Evolutionary conservation across 2,329 filamentous ascomycete genomes (phyloP).

Genomic region (Eutypella sp.): DNA sequence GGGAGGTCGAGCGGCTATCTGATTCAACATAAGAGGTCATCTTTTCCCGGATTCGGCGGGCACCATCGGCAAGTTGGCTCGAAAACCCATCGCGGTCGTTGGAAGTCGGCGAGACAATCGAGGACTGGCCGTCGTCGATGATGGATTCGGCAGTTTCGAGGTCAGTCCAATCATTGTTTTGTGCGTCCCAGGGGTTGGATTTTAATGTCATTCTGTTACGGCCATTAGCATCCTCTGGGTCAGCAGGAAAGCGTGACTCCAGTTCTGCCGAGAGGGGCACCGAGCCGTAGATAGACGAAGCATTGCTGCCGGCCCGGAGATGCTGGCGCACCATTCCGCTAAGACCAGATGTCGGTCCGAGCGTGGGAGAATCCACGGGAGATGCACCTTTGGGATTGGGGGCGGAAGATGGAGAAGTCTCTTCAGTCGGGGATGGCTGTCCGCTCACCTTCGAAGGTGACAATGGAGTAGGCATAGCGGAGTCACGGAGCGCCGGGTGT

Average conservation of each 20-base stretch:
- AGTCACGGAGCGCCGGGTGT: conserved; percentile 49
- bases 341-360: conserved; percentile 63
- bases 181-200: conserved; percentile 41
- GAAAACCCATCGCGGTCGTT: conserved; percentile 61
- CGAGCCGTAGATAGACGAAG: conserved; percentile 70
- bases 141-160: conserved; percentile 24
- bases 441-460: conserved; percentile 24
- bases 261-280: conserved; percentile 34
- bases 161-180: conserved; percentile 25
- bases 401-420: conserved; percentile 14
- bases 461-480: conserved; percentile 38
- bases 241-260: conserved; percentile 33
- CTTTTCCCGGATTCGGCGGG: conserved; percentile 67
- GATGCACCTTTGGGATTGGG: conserved; percentile 19
- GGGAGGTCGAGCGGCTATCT: conserved; percentile 47
- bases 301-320: conserved; percentile 72
- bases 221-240: conserved; percentile 23
- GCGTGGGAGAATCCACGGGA: conserved; percentile 68
- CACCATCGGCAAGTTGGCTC: conserved; percentile 64
- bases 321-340: conserved; percentile 82
- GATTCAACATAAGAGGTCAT: conserved; percentile 64
- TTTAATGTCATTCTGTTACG: conserved; percentile 29
- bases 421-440: conserved; percentile 24
- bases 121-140: conserved; percentile 5
- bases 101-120: background rate